These are phyloP conservation scores for Phallus indusiatus DNA, from an alignment of 768 basidiomycete genomes.

Conservation along the genomic window DNA sequence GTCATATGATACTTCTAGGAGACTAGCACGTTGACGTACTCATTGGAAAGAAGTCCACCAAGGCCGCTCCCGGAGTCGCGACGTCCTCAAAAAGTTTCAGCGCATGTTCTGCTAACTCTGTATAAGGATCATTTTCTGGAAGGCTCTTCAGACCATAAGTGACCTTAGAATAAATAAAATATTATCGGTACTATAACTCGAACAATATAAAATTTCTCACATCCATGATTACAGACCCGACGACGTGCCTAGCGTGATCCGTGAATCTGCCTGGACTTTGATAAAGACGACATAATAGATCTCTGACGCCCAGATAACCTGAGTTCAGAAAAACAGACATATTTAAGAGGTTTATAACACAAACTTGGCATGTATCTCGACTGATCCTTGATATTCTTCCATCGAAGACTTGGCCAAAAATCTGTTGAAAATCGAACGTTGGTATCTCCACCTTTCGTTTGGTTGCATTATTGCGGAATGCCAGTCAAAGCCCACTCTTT, in stretches of 20 bases:
- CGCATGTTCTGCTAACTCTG: not conserved
- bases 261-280: not conserved
- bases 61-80: not conserved
- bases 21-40: not conserved
- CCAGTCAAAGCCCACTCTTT: not conserved
- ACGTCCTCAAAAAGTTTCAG: not conserved
- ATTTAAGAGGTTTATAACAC: not conserved
- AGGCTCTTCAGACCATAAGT: not conserved
- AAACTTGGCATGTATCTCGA: not conserved
- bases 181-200: too few relatives aligned
- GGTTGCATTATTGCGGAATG: not conserved
- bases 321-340: not conserved
- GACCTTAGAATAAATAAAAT: not conserved
- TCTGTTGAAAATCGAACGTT: not conserved
- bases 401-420: not conserved
- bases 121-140: not conserved
- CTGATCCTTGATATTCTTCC: not conserved
- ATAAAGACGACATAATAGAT: not conserved
- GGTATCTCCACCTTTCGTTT: not conserved
- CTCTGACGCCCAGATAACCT: not conserved
- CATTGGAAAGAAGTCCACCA: not conserved
- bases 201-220: not conserved
- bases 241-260: not conserved
- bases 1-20: slow-evolving; percentile 9
- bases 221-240: not conserved